Evolutionary conservation across 306 rosid species (phyloP), one percentile per base, ranked within the genome.

Genomic region (Glycine latifolia): DNA sequence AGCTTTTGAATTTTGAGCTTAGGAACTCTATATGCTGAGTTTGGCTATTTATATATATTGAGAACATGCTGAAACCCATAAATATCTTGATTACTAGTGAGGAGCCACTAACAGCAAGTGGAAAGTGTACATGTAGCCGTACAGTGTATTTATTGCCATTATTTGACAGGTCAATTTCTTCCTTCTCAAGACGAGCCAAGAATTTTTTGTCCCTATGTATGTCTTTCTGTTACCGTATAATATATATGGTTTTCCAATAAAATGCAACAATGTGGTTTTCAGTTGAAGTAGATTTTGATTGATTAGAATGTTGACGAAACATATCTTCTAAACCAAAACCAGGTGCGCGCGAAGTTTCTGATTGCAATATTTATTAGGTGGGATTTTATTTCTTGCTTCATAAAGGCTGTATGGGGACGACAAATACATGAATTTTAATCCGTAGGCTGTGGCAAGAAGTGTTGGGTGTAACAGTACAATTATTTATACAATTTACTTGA

Each of bases 11-110:
- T 20, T 20, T 53, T 72, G 63, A 72, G 49, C 49, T 53, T 71
- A 13, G 20, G 20, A 1, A 20, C 0, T 48, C 17, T 33, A n/a
- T 33, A 2, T 58, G 60, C 15, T 26, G 8, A 48, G 16, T 16
- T 11, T 15, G 56, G 66, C 73, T 72, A 80, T 80, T 60, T 80
- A 80, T 71, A 39, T 65, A 60, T 7, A 14, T 9, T 14, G 37
- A 33, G 4, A 65, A 37, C 50, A 3, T 16, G 11, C 20, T 39
- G 63, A 79, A 44, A 20, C 20, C 31, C 10, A 33, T 17, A 63
- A 62, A 20, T 20, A 0, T 70, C 60, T 48, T 54, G 61, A 20
- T 50, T 41, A 62, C 9, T 6, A 7, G 39, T 41, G 41, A 20
- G 20, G 20, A 20, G 20, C 20, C 20, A 20, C 20, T 20, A 20